Evolutionary conservation across 768 basidiomycete species (phyloP).

Genomic region (Cubamyces lactineus): DNA sequence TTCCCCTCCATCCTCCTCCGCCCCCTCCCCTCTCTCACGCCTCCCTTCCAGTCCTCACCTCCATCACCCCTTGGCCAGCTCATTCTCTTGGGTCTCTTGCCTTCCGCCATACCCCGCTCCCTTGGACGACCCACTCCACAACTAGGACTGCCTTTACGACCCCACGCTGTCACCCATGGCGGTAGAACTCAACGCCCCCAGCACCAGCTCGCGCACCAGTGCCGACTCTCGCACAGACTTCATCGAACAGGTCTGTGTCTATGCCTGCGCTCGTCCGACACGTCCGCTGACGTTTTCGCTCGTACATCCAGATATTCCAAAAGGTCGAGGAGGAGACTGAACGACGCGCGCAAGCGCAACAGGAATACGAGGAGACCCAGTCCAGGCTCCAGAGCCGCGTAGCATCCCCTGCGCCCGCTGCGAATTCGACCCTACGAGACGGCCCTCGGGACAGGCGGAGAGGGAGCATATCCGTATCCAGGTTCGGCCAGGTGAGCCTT

Average conservation of each 20-base stretch:
- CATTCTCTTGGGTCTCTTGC: background rate
- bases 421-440: background rate
- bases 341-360: constrained; percentile 41
- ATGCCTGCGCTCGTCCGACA: background rate
- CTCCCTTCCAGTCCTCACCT: background rate
- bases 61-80: background rate
- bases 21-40: background rate
- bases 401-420: background rate
- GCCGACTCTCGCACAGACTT: constrained; percentile 20
- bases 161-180: background rate
- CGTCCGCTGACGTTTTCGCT: background rate
- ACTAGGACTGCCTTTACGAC: too few species aligned
- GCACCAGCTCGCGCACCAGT: background rate
- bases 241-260: constrained; percentile 26
- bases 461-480: constrained; percentile 60
- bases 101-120: too few species aligned
- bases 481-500: constrained; percentile 58
- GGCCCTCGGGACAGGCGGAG: constrained; percentile 36
- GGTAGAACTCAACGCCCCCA: background rate
- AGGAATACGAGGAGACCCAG: constrained; percentile 13
- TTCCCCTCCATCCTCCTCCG: constrained; percentile 8
- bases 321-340: constrained; percentile 61
- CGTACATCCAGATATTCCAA: constrained; percentile 51
- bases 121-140: too few species aligned
- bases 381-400: constrained; percentile 8